phyloP scores from a whole-genome alignment of 768 basidiomycete genomes.

The Boletellus sp. region DNA sequence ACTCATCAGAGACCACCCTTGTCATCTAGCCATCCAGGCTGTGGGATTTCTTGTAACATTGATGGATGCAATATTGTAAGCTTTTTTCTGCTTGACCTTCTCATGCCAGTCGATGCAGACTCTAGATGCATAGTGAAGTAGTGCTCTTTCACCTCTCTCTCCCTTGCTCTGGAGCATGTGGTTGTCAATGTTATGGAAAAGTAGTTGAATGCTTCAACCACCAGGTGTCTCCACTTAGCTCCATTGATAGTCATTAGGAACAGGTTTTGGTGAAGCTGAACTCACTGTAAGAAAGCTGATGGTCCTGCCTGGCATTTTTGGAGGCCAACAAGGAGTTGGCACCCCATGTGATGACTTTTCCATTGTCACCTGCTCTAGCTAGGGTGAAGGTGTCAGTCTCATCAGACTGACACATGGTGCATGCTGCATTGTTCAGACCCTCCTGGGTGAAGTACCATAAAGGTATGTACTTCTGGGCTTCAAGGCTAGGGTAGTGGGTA shows the following conservation, averaged over 20 bases:
- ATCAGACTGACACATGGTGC: neutral
- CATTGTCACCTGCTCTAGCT: neutral
- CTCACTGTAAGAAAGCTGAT: neutral
- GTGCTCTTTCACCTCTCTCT: neutral
- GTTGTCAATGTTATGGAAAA: neutral
- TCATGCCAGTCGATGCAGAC: neutral
- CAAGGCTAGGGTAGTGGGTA: neutral
- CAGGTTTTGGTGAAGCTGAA: neutral
- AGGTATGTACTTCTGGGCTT: neutral
- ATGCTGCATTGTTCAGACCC: neutral
- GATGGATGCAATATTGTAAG: neutral
- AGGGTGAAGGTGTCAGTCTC: neutral
- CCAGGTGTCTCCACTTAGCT: neutral
- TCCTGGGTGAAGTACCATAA: neutral
- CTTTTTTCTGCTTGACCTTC: neutral
- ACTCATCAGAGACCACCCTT: too few species aligned
- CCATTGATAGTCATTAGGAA: neutral
- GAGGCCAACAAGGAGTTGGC: neutral
- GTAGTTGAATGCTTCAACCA: neutral
- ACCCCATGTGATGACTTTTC: neutral
- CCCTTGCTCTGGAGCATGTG: neutral
- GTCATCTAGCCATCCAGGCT: too few species aligned
- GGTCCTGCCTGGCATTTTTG: neutral
- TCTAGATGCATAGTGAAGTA: neutral
- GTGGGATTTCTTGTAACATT: too few species aligned